These are phyloP conservation scores for Entophlyctis luteolus DNA, from an alignment of 192 early-diverging fungal species.

Conservation along the genomic window DNA sequence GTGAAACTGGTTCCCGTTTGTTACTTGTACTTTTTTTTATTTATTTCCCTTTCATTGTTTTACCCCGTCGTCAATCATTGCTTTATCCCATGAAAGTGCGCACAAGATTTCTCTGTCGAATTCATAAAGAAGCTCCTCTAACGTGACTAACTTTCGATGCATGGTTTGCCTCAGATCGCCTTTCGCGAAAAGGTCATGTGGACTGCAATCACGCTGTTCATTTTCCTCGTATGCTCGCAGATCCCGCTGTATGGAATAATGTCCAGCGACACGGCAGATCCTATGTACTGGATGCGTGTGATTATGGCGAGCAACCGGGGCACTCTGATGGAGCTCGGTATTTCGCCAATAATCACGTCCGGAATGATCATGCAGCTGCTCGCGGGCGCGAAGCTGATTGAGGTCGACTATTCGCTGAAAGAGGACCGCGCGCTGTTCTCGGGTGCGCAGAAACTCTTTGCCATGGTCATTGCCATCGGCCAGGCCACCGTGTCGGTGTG, in stretches of 20 bases:
- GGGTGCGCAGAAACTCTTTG: slow-evolving; percentile 99
- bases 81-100: too few species aligned
- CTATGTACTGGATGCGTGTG: slow-evolving; percentile 99
- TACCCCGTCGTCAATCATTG: too few species aligned
- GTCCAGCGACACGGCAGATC: slow-evolving; percentile 99
- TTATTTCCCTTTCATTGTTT: too few species aligned
- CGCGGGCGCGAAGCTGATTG: slow-evolving; percentile 96
- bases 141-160: not conserved
- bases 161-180: slow-evolving; percentile 62
- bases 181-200: slow-evolving; percentile 99
- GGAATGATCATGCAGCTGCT: slow-evolving; percentile 99
- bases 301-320: slow-evolving; percentile 99
- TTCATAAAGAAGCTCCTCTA: too few species aligned
- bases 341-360: slow-evolving; percentile 98
- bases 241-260: slow-evolving; percentile 99
- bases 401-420: slow-evolving; percentile 97
- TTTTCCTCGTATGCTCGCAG: slow-evolving; percentile 99
- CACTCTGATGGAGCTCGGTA: slow-evolving; percentile 99
- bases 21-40: too few species aligned
- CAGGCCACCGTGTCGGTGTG: slow-evolving; percentile 97
- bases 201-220: slow-evolving; percentile 98
- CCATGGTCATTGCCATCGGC: slow-evolving; percentile 98
- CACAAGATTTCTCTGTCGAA: too few species aligned
- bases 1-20: slow-evolving; percentile 43
- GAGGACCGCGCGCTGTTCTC: slow-evolving; percentile 98